These are phyloP conservation scores for Cyamopsis tetragonoloba DNA, from an alignment of 306 rosid species.

Conservation along the genomic window DNA sequence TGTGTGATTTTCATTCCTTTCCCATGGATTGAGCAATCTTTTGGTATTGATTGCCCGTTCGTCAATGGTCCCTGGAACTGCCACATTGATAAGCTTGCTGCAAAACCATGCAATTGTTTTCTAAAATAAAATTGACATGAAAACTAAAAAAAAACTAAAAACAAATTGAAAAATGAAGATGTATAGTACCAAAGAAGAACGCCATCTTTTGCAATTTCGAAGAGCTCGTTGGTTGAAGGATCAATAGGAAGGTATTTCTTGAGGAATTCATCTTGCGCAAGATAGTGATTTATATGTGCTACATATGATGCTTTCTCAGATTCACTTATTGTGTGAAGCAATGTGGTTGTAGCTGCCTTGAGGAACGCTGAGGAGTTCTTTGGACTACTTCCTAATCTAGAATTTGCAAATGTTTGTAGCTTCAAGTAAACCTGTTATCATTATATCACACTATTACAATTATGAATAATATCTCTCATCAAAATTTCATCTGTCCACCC, in stretches of 20 bases:
- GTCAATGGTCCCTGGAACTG: constrained; percentile 92
- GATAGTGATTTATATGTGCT: constrained; percentile 88
- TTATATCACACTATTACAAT: not conserved
- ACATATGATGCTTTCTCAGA: constrained; percentile 95
- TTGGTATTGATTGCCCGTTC: constrained; percentile 91
- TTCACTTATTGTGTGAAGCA: constrained; percentile 98
- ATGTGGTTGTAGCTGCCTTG: constrained; percentile 90
- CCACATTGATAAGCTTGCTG: constrained; percentile 97
- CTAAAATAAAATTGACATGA: not conserved
- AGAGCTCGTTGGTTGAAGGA: constrained; percentile 81
- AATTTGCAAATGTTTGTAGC: constrained; percentile 70
- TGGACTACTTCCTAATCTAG: constrained; percentile 66
- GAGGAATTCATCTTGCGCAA: constrained; percentile 70
- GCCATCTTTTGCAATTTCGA: constrained; percentile 87
- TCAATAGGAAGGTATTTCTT: constrained; percentile 82
- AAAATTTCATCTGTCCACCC: not conserved
- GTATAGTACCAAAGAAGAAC: constrained; percentile 81
- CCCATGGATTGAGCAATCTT: constrained; percentile 93
- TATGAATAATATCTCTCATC: not conserved
- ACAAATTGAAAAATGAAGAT: too few relatives aligned
- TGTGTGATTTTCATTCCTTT: constrained; percentile 95
- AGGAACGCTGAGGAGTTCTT: constrained; percentile 88
- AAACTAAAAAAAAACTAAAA: not conserved
- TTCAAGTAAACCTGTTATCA: constrained; percentile 69
- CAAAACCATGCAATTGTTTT: constrained; percentile 21